phyloP scores from a whole-genome alignment of 2,329 filamentous ascomycete genomes.

The Botrytis pseudocinerea region DNA sequence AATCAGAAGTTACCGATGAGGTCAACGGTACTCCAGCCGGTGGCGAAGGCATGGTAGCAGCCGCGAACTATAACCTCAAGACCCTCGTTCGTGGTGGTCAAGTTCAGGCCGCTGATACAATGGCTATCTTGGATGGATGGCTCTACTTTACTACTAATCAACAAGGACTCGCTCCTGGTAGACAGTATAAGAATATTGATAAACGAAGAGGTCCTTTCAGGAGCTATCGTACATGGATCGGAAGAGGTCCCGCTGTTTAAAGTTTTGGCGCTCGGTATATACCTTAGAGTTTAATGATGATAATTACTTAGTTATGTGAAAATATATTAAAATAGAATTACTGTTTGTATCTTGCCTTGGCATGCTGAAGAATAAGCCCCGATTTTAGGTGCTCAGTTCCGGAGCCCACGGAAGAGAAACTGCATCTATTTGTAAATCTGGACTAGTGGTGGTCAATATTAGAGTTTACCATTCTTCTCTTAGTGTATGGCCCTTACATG shows the following conservation, averaged over 20 bases:
- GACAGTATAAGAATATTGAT: conserved; percentile 13
- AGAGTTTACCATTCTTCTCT: not conserved
- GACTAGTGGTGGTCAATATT: not conserved
- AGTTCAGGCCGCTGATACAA: conserved; percentile 8
- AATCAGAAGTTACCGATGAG: conserved; percentile 13
- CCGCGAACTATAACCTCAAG: conserved; percentile 9
- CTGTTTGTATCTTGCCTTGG: not conserved
- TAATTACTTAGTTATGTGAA: not conserved
- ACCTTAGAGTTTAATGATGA: not conserved
- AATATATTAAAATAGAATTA: not conserved
- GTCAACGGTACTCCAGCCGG: not conserved
- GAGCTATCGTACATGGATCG: conserved; percentile 2
- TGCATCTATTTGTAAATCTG: not conserved
- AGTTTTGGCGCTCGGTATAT: too few relatives aligned
- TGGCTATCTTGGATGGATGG: conserved; percentile 16
- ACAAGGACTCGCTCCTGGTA: conserved; percentile 10
- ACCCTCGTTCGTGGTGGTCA: not conserved
- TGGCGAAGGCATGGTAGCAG: not conserved
- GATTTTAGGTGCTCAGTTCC: not conserved
- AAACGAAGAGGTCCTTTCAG: conserved; percentile 7
- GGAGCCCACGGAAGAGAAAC: not conserved
- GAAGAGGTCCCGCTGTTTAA: conserved; percentile 9
- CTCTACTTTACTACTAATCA: conserved; percentile 12
- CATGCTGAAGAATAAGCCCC: not conserved
- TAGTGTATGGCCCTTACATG: rapidly evolving